Evolutionary conservation across 192 early-diverging fungal genomes (phyloP).

Genomic region (Chytriomyces hyalinus): DNA sequence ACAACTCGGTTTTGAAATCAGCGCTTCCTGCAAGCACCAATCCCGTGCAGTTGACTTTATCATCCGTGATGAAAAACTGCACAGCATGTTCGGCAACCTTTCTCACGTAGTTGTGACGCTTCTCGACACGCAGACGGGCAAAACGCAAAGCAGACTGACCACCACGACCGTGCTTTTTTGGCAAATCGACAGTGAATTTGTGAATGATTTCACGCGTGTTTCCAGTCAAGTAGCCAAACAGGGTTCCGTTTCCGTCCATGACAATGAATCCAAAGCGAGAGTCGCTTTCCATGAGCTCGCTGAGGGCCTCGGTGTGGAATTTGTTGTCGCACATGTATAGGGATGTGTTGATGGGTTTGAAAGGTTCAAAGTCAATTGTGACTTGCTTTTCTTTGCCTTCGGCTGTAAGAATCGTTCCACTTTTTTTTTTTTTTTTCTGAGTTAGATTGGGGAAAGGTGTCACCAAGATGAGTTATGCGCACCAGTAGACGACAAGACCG

Average conservation of each 20-base stretch:
- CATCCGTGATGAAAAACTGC: constrained; percentile 92
- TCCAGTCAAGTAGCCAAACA: constrained; percentile 94
- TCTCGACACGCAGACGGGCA: constrained; percentile 97
- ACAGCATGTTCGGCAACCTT: constrained; percentile 98
- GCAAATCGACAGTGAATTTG: constrained; percentile 94
- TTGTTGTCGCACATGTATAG: constrained; percentile 99
- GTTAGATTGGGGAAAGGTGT: background rate
- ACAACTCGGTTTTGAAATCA: constrained; percentile 97
- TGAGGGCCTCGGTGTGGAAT: constrained; percentile 95
- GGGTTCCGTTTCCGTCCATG: constrained; percentile 97
- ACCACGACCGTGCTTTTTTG: constrained; percentile 99
- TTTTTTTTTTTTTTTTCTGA: constrained; percentile 48
- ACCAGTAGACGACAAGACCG: constrained; percentile 85
- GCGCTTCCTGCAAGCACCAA: constrained; percentile 97
- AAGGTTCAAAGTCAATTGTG: constrained; percentile 98
- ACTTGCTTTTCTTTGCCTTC: constrained; percentile 99
- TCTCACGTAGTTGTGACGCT: constrained; percentile 98
- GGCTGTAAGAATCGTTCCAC: constrained; percentile 95
- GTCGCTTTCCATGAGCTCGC: constrained; percentile 91
- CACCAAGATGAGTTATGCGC: background rate
- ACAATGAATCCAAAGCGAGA: constrained; percentile 97
- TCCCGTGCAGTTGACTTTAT: constrained; percentile 87
- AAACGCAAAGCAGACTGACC: constrained; percentile 99
- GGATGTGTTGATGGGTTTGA: constrained; percentile 99
- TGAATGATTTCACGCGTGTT: constrained; percentile 93